Conservation (phyloP, 169 alveolate genomes). For the Plasmodium malariae region DNA sequence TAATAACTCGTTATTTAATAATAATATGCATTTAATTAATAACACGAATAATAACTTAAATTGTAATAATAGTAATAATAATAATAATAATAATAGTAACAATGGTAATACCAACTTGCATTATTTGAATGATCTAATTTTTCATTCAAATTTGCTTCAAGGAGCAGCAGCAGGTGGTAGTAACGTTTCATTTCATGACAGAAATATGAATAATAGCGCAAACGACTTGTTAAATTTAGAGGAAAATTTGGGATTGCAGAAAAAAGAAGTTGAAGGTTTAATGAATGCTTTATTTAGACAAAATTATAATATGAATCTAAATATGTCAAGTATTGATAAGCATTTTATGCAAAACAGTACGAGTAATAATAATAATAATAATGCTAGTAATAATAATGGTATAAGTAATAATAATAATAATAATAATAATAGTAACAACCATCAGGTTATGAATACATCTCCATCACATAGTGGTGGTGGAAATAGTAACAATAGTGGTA, state of each 20-base stretch:
- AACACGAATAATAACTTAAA: constrained; percentile 3
- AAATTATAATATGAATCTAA: constrained; percentile 53
- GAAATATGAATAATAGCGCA: constrained; percentile 7
- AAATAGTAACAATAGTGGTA: neutral
- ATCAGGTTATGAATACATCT: neutral
- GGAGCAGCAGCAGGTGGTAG: constrained; percentile 4
- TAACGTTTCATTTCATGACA: constrained; percentile 14
- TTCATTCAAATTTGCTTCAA: constrained; percentile 35
- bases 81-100: neutral
- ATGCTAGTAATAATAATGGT: neutral
- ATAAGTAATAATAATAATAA: neutral
- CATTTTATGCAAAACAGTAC: constrained; percentile 11
- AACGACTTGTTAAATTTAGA: constrained; percentile 37
- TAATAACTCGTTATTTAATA: neutral
- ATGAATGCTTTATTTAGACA: constrained; percentile 61
- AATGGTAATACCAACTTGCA: constrained; percentile 24
- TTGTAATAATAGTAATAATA: neutral
- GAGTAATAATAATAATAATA: neutral
- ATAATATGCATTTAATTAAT: constrained; percentile 18
- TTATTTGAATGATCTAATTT: constrained; percentile 58
- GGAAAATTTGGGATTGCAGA: constrained; percentile 49
- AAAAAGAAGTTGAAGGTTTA: constrained; percentile 41
- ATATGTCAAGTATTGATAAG: constrained; percentile 35
- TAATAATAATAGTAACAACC: neutral
- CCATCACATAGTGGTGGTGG: neutral